phyloP scores from a whole-genome alignment of 1,284 basidiomycete genomes.

The Cutaneotrichosporon curvatum region DNA sequence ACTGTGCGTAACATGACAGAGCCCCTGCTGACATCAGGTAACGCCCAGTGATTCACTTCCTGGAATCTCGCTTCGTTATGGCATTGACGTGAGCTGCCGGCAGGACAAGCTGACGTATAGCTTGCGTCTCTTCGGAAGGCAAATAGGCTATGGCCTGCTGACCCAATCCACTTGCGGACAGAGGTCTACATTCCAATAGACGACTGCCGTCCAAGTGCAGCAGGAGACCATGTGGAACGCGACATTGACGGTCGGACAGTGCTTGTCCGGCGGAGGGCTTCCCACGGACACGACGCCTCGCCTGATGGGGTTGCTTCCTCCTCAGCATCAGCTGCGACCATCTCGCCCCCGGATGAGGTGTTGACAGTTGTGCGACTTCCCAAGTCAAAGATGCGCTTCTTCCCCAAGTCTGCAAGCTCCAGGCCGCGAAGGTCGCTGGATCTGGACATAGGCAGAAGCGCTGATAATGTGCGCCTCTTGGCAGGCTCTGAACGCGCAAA shows the following conservation, averaged over 20 bases:
- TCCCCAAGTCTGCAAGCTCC: constrained; percentile 21
- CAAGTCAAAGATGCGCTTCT: constrained; percentile 42
- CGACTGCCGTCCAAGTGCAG: neutral
- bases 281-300: neutral
- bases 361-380: constrained; percentile 42
- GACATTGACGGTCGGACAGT: neutral
- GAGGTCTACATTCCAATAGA: constrained; percentile 50
- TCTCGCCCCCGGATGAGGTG: constrained; percentile 5
- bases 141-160: constrained; percentile 85
- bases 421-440: constrained; percentile 19
- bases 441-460: constrained; percentile 1
- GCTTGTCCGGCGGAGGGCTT: neutral
- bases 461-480: constrained; percentile 4
- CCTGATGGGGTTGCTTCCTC: neutral
- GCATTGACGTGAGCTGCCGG: constrained; percentile 49
- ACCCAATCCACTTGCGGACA: constrained; percentile 76
- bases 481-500: too few species aligned
- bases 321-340: neutral
- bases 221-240: neutral
- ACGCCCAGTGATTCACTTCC: constrained; percentile 67
- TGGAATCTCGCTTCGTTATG: constrained; percentile 78
- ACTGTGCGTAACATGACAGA: constrained; percentile 28
- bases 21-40: constrained; percentile 49
- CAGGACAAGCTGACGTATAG: constrained; percentile 8
- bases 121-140: constrained; percentile 67